Evolutionary conservation across 192 early-diverging fungal genomes (phyloP).

Genomic region (Chytriomyces hyalinus): DNA sequence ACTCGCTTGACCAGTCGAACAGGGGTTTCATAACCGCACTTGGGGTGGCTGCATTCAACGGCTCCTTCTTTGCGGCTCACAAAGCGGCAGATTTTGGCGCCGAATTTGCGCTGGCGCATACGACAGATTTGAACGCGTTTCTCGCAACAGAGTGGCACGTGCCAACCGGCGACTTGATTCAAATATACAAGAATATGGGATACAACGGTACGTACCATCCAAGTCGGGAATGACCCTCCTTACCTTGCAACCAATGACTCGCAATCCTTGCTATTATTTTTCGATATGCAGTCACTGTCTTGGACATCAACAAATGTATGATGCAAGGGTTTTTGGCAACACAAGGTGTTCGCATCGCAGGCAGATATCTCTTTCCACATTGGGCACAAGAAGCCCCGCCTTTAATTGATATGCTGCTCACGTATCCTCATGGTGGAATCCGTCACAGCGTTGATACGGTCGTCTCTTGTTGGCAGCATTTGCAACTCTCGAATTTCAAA

Average conservation of each 20-base stretch:
- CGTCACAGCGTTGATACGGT: constrained; percentile 48
- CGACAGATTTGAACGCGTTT: constrained; percentile 13
- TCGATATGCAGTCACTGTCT: constrained; percentile 27
- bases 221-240: neutral
- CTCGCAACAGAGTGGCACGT: constrained; percentile 57
- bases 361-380: constrained; percentile 60
- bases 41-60: constrained; percentile 25
- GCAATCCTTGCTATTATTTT: neutral
- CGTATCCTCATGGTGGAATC: constrained; percentile 77
- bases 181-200: constrained; percentile 63
- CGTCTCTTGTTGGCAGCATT: constrained; percentile 19
- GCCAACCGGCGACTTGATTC: constrained; percentile 67
- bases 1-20: constrained; percentile 57
- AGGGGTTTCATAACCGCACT: constrained; percentile 61
- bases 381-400: constrained; percentile 74
- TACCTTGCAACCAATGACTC: neutral
- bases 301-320: constrained; percentile 60
- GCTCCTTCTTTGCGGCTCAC: constrained; percentile 56
- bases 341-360: constrained; percentile 62
- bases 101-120: constrained; percentile 66
- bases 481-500: constrained; percentile 2
- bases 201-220: constrained; percentile 24
- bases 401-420: constrained; percentile 71
- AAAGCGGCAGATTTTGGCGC: constrained; percentile 66
- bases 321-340: constrained; percentile 61